A percentile compares a stretch with the other conserved stretches of the same genome.
These are phyloP conservation scores for Lachancea quebecensis DNA, from an alignment of 805 yeast species.

Conservation along the genomic window DNA sequence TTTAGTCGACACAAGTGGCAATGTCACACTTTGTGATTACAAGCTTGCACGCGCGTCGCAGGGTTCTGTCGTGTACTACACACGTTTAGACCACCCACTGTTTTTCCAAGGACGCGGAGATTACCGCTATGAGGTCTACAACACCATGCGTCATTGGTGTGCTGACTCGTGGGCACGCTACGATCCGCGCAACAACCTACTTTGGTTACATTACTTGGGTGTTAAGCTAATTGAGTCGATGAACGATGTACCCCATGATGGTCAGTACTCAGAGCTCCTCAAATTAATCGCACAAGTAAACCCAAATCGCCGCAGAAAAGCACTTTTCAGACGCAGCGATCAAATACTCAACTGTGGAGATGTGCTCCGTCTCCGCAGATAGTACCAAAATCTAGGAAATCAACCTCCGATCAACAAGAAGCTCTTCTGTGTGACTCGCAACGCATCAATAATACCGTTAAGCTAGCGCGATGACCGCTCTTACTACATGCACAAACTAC, in stretches of 20 bases:
- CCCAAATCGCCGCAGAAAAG: constrained; percentile 6
- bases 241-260: constrained; percentile 3
- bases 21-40: constrained; percentile 51
- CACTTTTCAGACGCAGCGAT: constrained; percentile 6
- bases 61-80: constrained; percentile 32
- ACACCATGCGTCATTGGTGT: constrained; percentile 41
- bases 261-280: constrained; percentile 2
- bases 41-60: constrained; percentile 46
- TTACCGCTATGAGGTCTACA: constrained; percentile 54
- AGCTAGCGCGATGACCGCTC: background rate
- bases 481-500: constrained; percentile 2
- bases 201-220: constrained; percentile 60
- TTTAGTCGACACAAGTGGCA: constrained; percentile 36
- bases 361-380: constrained; percentile 3
- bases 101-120: constrained; percentile 57
- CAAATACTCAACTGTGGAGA: constrained; percentile 5
- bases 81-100: constrained; percentile 58
- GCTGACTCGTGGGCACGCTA: constrained; percentile 23
- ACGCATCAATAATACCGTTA: background rate
- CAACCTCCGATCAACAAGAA: background rate
- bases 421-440: background rate
- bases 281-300: constrained; percentile 2
- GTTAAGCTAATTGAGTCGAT: constrained; percentile 28
- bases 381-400: background rate
- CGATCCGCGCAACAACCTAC: constrained; percentile 43